Evolutionary conservation across 176 grass and related monocot genomes (phyloP), one percentile per base, ranked within the genome.

Genomic region (Musa schizocarpa): DNA sequence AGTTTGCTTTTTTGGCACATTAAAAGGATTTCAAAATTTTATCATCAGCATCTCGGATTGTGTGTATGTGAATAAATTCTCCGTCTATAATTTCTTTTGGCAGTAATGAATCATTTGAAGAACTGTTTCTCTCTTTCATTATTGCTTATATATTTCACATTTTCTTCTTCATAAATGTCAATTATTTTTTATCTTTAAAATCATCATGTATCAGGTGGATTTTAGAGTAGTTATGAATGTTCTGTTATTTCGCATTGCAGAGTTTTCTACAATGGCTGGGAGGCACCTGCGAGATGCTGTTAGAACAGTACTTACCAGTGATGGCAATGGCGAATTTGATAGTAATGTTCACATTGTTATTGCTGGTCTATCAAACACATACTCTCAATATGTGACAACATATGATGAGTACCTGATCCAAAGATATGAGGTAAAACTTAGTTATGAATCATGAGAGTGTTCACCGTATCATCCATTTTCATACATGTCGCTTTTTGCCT

Each of bases 191-290:
- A 61, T 61, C 43, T 19, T 50, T 51, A 70, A 50, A 70, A 70
- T 1, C 21, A 72, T 13, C 7, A 13, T 54, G 13, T 7, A 54
- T 25, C 9, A 48, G 14, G 1, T 57, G 53, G 25, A 19, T 26
- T 16, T 56, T 25, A 24, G 19, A 17, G 9, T 5, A 17, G 10
- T 17, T 70, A 34, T n/a, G 9, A 10, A 73, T 16, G 8, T 1
- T 13, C 0, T 73, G 24, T 17, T 49, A 12, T 56, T 29, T 79
- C 65, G 78, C 69, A 34, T 61, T 81, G 54, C 86, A 98, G 95
- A 98, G 77, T 98, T 98, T 77, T 94, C 95, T 50, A 98, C 95
- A 53, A 98, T 98, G 95, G 84, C 95, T 52, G 90, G 95, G 80
- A 93, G 90, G 76, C 72, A 88, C 53, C 84, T 98, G 20, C 84